Percentiles rank a stretch among this genome's conserved stretches.
These are phyloP conservation scores for Sphaerobolus stellatus DNA, from an alignment of 1,284 basidiomycete species.

Conservation along the genomic window DNA sequence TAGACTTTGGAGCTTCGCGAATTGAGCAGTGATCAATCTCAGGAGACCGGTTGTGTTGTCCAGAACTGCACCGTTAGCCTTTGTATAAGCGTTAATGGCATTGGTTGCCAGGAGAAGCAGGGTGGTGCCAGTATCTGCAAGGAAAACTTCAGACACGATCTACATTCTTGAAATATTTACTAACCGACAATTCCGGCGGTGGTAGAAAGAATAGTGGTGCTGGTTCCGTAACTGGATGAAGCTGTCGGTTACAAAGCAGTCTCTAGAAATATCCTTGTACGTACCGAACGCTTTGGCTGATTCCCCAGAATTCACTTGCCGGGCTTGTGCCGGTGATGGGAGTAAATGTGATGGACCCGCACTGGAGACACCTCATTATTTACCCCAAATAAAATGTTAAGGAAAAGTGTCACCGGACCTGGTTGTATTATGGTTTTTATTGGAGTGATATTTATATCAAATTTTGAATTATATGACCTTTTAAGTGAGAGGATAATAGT, in stretches of 20 bases:
- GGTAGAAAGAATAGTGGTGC: slow-evolving; percentile 36
- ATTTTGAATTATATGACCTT: no score
- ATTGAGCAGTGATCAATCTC: slow-evolving; percentile 11
- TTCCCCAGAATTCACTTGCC: slow-evolving; percentile 18
- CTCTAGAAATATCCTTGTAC: no score
- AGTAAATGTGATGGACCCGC: slow-evolving; percentile 27
- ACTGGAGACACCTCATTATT: no score
- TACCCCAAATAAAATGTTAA: no score
- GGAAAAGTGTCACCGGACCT: no score
- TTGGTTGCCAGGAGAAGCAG: slow-evolving; percentile 13
- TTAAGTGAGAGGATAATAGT: no score
- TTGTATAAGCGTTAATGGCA: slow-evolving; percentile 12
- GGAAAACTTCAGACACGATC: background rate
- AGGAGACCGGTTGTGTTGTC: slow-evolving; percentile 20
- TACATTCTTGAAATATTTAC: background rate
- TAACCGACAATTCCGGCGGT: slow-evolving; percentile 48
- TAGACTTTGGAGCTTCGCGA: slow-evolving; percentile 15
- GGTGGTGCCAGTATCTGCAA: slow-evolving; percentile 15
- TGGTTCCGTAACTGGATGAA: slow-evolving; percentile 26
- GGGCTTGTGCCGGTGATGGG: slow-evolving; percentile 32
- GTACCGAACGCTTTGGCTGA: slow-evolving; percentile 14
- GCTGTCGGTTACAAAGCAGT: no score
- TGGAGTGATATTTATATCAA: no score
- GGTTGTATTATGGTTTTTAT: no score
- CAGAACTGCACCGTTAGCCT: slow-evolving; percentile 13